Base-by-base conservation (phyloP, 2,329 filamentous ascomycete species). In the Nigrospora oryzae region DNA sequence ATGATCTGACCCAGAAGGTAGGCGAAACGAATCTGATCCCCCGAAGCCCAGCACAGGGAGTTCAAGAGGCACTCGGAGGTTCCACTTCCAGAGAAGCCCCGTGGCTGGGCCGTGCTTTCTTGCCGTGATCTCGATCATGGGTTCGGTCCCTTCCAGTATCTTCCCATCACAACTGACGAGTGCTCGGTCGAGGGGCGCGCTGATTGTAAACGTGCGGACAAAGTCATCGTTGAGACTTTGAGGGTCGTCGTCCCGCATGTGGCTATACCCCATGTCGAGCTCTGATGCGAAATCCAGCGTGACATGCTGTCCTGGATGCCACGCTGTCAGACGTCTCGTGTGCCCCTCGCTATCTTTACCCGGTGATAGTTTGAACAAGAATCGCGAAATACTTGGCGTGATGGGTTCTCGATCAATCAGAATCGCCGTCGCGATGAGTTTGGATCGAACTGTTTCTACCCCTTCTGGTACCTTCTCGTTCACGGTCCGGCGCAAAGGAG, bases 171-270 rank as follows among this genome's bases (percentile, higher is more conserved):
- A 12, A 11, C 17, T 50, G 6, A 43, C 40, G 10, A 8, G 31
- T 2, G 59, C 57, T 3, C 51, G 47, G 2, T 57, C 47, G 1
- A 77, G 51, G 0, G 81, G 77, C 1, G 68, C 63, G 2, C 75
- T 86, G 1, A 95, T 74, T 2, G 89, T 95, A 56, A 95, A 95
- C 0, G 88, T 94, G 28, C 89, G 72, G 5, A 93, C 70, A 49
- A 80, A 90, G 58, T 95, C 88, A 58, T 95, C 89, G 54, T 95
- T 95, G 14, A 95, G 61, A 53, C 81, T 86, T 51, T 74, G 74
- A 5, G 89, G 89, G 52, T 94, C 87, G 46, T 85, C 79, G 50
- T 94, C 83, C 3, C 81, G 72, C 89, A 95, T 95, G 59, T 95
- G 89, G 40, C 74, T 78, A 62, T 89, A 95, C 1, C 89, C 89